Evolutionary conservation across 495 filamentous ascomycete genomes (phyloP), one percentile per base, ranked within the genome.

Genomic region (Daldinia caldariorum): DNA sequence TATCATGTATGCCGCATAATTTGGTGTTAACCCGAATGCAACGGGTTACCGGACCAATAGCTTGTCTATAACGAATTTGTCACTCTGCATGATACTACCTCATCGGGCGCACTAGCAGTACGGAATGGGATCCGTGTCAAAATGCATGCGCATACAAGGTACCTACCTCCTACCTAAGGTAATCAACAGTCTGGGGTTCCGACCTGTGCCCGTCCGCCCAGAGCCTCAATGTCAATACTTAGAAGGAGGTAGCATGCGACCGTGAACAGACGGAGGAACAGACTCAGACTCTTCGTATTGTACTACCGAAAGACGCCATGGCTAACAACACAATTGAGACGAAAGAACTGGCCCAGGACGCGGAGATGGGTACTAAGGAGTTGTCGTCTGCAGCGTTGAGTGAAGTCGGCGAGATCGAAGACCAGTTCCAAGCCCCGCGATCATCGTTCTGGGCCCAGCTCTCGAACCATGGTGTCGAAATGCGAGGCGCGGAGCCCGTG

Each of bases 401-500:
- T 54, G 70, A 73, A 49, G 18, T 29, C 6, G 58, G 38, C 57
- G 70, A 73, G 34, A 49, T 65, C n/a, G 66, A 73, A 6, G 70
- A 69, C 31, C 66, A 47, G 26, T 73, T 73, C 12, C 38, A 66
- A 38, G 61, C 50, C 1, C 70, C 70, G n/a, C 54, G 26, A 22
- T 73, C 66, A 10, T 66, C 66, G 50, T 63, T 73, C 43, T 73
- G 70, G 70, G 29, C 66, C 0, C 66, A 58, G 10, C 58, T 73
- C 18, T 69, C 70, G n/a, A 51, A 69, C 57, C 57, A 73, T 39
- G 65, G 70, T 3, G 70, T 83, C 37, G 83, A 87, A 61, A 79
- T 83, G 61, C 81, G 85, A 66, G 85, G 85, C 31, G 83, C 85
- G 61, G 82, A 83, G 63, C 84, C 84, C 1, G 83, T 87, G 8